Conservation (phyloP, 208 protist species). For the Novymonas esmeraldas region DNA sequence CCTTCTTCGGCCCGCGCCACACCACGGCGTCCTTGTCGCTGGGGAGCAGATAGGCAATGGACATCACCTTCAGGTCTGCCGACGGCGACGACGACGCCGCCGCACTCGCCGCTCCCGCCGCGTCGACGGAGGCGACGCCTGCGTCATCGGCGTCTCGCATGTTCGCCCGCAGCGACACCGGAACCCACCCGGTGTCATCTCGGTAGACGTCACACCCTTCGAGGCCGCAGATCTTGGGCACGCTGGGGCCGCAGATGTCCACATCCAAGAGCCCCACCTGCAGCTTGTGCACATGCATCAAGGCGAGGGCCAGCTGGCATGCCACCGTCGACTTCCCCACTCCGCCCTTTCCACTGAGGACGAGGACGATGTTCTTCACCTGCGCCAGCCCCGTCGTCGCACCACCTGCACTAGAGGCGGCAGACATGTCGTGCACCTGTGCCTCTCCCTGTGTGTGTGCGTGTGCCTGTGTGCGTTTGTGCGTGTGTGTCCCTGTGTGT, state of each 20-base stretch:
- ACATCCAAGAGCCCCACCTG: slow-evolving; percentile 93
- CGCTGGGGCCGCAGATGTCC: slow-evolving; percentile 94
- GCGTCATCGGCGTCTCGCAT: slow-evolving; percentile 4
- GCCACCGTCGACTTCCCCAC: slow-evolving; percentile 99
- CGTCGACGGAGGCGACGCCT: neutral
- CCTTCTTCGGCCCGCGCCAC: slow-evolving; percentile 96
- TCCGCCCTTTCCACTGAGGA: slow-evolving; percentile 99
- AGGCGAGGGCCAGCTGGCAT: slow-evolving; percentile 95
- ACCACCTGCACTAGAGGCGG: neutral
- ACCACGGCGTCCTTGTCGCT: slow-evolving; percentile 97
- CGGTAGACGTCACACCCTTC: slow-evolving; percentile 89
- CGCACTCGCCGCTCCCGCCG: neutral
- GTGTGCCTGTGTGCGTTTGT: neutral
- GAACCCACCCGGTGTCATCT: slow-evolving; percentile 82
- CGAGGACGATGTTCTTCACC: slow-evolving; percentile 97
- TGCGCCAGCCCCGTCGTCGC: slow-evolving; percentile 25
- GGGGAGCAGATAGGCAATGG: slow-evolving; percentile 97
- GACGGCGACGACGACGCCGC: neutral
- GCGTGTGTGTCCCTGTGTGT: too few relatives aligned
- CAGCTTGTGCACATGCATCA: slow-evolving; percentile 74
- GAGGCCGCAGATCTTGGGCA: slow-evolving; percentile 97
- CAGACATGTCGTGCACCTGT: too few relatives aligned
- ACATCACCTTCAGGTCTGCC: slow-evolving; percentile 93
- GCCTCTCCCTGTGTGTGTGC: too few relatives aligned
- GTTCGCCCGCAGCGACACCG: slow-evolving; percentile 48